Percentiles rank a stretch among this genome's conserved stretches.
These are phyloP conservation scores for Chaetomium olivaceum DNA, from an alignment of 2,329 filamentous ascomycete species.

Conservation along the genomic window DNA sequence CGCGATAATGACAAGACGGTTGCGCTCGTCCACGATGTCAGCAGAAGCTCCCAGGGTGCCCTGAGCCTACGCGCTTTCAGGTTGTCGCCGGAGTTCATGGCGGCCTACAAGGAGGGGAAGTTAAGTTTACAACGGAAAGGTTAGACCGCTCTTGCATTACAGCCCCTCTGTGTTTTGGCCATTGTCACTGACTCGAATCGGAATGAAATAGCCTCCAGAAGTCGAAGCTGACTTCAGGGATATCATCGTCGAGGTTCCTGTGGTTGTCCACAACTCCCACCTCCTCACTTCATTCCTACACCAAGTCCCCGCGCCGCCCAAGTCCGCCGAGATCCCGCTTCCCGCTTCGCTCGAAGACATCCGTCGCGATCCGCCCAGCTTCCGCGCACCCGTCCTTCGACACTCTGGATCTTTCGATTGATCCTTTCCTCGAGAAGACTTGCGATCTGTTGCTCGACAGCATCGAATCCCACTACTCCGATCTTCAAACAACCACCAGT, in stretches of 20 bases:
- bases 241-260: constrained; percentile 85
- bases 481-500: constrained; percentile 99
- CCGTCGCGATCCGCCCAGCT: constrained; percentile 59
- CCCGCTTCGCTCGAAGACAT: constrained; percentile 79
- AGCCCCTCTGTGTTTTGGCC: constrained; percentile 13
- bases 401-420: constrained; percentile 86
- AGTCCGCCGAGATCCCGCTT: constrained; percentile 68
- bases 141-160: constrained; percentile 49
- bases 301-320: constrained; percentile 73
- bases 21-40: constrained; percentile 91
- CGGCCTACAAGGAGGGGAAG: constrained; percentile 92
- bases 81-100: constrained; percentile 83
- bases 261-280: constrained; percentile 94
- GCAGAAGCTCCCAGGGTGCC: constrained; percentile 88
- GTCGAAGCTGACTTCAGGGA: constrained; percentile 92
- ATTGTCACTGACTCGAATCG: constrained; percentile 6
- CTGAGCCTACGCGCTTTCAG: constrained; percentile 89
- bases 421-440: constrained; percentile 97
- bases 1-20: constrained; percentile 88
- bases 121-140: constrained; percentile 99
- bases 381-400: constrained; percentile 88
- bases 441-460: constrained; percentile 94
- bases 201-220: constrained; percentile 77
- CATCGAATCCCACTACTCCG: constrained; percentile 97
- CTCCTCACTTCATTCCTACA: constrained; percentile 93